Evolutionary conservation across 2,329 filamentous ascomycete genomes (phyloP).

Genomic region (Elsinoe australis): DNA sequence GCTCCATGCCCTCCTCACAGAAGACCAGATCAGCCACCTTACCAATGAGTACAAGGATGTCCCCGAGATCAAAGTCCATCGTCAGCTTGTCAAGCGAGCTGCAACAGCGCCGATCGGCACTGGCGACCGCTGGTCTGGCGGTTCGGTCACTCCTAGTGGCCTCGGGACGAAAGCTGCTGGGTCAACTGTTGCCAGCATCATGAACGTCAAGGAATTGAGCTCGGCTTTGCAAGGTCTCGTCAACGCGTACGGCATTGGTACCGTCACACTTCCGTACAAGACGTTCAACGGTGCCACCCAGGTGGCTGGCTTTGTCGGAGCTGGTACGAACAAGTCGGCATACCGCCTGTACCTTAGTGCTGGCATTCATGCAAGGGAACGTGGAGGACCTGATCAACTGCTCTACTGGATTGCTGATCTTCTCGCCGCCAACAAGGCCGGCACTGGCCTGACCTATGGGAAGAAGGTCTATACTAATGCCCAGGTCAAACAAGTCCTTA

Average conservation of each 20-base stretch:
- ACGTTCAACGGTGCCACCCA: constrained; percentile 39
- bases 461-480: constrained; percentile 44
- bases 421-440: constrained; percentile 45
- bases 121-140: constrained; percentile 38
- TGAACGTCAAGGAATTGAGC: constrained; percentile 41
- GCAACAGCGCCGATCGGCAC: constrained; percentile 30
- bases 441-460: constrained; percentile 47
- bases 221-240: constrained; percentile 40
- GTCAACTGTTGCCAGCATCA: constrained; percentile 36
- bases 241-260: constrained; percentile 35
- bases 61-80: constrained; percentile 21
- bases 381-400: constrained; percentile 49
- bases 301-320: constrained; percentile 40
- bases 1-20: constrained; percentile 30
- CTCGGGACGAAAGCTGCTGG: constrained; percentile 35
- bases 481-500: constrained; percentile 46
- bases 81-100: constrained; percentile 23
- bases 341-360: constrained; percentile 48
- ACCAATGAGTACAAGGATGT: constrained; percentile 24
- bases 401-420: constrained; percentile 53
- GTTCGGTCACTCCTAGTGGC: constrained; percentile 36
- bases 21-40: constrained; percentile 28
- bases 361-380: constrained; percentile 52
- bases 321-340: constrained; percentile 35
- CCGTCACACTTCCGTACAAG: constrained; percentile 38